Conservation (phyloP, 2,329 filamentous ascomycete genomes). For the Trichoderma sp. region DNA sequence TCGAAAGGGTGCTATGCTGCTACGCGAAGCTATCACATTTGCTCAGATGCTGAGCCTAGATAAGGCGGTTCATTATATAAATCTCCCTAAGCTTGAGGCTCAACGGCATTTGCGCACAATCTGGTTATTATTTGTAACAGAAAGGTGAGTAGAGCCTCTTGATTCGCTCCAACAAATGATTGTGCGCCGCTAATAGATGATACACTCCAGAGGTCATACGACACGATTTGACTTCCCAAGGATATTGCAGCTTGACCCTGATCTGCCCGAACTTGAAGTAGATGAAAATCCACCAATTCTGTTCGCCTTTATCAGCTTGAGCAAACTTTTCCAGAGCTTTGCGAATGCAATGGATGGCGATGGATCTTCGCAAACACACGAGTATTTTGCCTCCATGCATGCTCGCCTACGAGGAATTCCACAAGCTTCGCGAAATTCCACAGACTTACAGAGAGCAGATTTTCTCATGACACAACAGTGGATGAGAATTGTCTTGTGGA, state of each 20-base stretch:
- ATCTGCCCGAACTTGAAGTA: slow-evolving; percentile 1
- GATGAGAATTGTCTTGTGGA: slow-evolving; percentile 10
- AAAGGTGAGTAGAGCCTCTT: neutral
- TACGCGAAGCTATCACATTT: slow-evolving; percentile 10
- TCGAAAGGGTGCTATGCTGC: slow-evolving; percentile 2
- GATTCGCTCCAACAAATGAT: neutral
- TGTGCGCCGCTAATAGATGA: neutral
- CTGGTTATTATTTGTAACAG: slow-evolving; percentile 4
- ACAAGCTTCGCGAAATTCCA: neutral
- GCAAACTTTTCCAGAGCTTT: slow-evolving; percentile 7
- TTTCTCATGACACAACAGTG: slow-evolving; percentile 9
- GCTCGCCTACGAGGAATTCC: neutral
- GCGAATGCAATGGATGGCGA: slow-evolving; percentile 5
- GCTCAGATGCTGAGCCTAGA: slow-evolving; percentile 2
- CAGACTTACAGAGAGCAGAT: neutral
- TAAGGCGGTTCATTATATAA: neutral
- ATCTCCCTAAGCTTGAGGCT: neutral
- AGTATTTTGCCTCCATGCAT: slow-evolving; percentile 11
- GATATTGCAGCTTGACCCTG: slow-evolving; percentile 11
- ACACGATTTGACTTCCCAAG: slow-evolving; percentile 8
- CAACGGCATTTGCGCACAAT: slow-evolving; percentile 1
- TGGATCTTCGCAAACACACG: neutral
- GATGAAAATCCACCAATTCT: slow-evolving; percentile 1
- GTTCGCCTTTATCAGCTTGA: slow-evolving; percentile 6
- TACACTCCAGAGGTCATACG: neutral